phyloP scores from a whole-genome alignment of 306 rosid genomes.

The Acacia melanoxylon region DNA sequence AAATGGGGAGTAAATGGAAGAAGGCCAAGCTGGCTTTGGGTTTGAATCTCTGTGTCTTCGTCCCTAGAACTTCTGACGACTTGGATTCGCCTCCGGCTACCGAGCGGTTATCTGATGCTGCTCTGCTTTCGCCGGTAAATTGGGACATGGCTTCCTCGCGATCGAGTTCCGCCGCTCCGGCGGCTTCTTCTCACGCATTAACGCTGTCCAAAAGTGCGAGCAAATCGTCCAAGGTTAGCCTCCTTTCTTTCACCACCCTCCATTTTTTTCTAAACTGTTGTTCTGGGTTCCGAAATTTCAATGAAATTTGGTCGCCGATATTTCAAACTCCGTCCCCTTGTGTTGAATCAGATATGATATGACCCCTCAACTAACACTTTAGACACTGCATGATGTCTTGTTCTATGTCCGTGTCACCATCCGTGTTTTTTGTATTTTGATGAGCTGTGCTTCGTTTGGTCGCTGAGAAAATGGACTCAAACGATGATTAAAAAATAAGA shows the following conservation, averaged over 20 bases:
- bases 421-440: neutral
- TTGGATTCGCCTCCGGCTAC: constrained; percentile 54
- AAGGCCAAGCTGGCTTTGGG: constrained; percentile 88
- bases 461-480: constrained; percentile 3
- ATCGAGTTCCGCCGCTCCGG: constrained; percentile 38
- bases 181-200: constrained; percentile 33
- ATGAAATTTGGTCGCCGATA: neutral
- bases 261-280: neutral
- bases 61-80: constrained; percentile 75
- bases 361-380: neutral
- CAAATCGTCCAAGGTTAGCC: constrained; percentile 49
- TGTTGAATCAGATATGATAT: neutral
- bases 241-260: neutral
- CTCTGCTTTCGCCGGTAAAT: constrained; percentile 75
- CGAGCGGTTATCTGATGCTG: constrained; percentile 79
- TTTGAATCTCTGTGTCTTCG: constrained; percentile 72
- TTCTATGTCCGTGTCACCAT: neutral
- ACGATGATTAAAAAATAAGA: constrained; percentile 14
- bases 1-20: constrained; percentile 98
- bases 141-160: constrained; percentile 33
- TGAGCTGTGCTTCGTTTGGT: constrained; percentile 22
- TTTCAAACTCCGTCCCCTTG: neutral
- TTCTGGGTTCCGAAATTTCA: neutral
- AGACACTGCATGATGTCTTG: neutral
- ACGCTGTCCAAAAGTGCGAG: constrained; percentile 46